Conservation (phyloP, 164 flowering plant species). For the Vitis rupestris region DNA sequence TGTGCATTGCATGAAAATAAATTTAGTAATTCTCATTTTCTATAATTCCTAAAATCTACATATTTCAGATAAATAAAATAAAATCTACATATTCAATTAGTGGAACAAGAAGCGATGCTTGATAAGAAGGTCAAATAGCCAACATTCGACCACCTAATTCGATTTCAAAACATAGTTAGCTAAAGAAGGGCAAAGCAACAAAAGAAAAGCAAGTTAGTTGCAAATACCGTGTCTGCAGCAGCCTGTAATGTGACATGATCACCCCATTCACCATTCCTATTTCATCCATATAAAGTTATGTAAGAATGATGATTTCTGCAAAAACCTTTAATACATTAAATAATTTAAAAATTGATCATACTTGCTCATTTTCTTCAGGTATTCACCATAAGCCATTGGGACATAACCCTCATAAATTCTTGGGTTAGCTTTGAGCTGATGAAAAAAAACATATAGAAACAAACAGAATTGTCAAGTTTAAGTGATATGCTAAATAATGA, state of each 20-base stretch:
- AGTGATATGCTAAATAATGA: neutral
- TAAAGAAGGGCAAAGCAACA: neutral
- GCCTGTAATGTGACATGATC: conserved; percentile 84
- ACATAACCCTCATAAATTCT: conserved; percentile 83
- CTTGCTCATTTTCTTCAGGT: conserved; percentile 84
- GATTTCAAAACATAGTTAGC: neutral
- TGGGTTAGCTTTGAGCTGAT: conserved; percentile 62
- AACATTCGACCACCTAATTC: neutral
- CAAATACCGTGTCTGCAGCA: conserved; percentile 84
- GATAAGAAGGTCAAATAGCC: neutral
- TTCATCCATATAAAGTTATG: conserved; percentile 16
- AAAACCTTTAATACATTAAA: neutral
- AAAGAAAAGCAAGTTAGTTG: neutral
- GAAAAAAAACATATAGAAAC: conserved; percentile 9
- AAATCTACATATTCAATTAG: neutral
- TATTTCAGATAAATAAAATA: neutral
- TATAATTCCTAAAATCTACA: too few species aligned
- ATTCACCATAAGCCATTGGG: conserved; percentile 80
- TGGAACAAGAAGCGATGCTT: neutral
- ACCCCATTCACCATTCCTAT: conserved; percentile 95
- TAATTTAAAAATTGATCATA: conserved; percentile 12
- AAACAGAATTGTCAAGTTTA: neutral
- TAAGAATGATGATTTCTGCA: conserved; percentile 5
- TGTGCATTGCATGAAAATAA: too few species aligned
- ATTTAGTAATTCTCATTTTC: too few species aligned